Percentiles rank a stretch among this genome's conserved stretches.
These are phyloP conservation scores for Arxiozyma telluris DNA, from an alignment of 1,139 yeast species.

Conservation along the genomic window DNA sequence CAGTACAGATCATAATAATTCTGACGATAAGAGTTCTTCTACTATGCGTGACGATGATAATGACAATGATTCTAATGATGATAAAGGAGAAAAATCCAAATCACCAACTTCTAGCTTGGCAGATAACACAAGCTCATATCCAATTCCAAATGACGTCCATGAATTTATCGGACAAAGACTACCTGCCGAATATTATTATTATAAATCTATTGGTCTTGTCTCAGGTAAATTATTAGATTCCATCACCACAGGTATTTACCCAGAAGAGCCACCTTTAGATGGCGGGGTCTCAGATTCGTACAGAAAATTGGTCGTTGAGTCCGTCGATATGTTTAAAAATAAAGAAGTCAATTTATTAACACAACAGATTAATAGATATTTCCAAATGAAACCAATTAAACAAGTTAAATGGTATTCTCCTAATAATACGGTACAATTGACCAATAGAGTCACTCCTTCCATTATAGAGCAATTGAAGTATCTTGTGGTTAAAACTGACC, in stretches of 20 bases:
- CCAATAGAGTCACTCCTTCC: conserved; percentile 47
- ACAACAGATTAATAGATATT: conserved; percentile 71
- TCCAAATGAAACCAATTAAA: conserved; percentile 62
- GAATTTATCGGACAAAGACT: conserved; percentile 77
- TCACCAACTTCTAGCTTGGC: not conserved
- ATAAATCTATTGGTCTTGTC: conserved; percentile 68
- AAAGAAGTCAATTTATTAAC: conserved; percentile 61
- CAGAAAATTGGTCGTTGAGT: conserved; percentile 43
- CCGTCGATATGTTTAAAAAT: conserved; percentile 44
- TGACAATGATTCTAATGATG: not conserved
- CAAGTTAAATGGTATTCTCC: conserved; percentile 55
- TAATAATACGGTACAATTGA: conserved; percentile 37
- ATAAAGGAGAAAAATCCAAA: not conserved
- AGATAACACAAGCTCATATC: not conserved
- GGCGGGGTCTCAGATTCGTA: conserved; percentile 53
- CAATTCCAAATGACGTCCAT: conserved; percentile 66
- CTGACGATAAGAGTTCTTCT: not conserved
- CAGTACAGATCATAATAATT: not conserved
- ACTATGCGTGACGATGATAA: not conserved
- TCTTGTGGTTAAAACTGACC: conserved; percentile 31
- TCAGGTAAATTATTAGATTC: conserved; percentile 60
- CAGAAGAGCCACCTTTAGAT: conserved; percentile 65
- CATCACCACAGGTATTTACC: conserved; percentile 53
- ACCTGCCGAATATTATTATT: conserved; percentile 80
- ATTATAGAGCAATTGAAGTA: conserved; percentile 34